Evolutionary conservation across 73 alveolate species (phyloP).

Genomic region (Durusdinium trenchii): DNA sequence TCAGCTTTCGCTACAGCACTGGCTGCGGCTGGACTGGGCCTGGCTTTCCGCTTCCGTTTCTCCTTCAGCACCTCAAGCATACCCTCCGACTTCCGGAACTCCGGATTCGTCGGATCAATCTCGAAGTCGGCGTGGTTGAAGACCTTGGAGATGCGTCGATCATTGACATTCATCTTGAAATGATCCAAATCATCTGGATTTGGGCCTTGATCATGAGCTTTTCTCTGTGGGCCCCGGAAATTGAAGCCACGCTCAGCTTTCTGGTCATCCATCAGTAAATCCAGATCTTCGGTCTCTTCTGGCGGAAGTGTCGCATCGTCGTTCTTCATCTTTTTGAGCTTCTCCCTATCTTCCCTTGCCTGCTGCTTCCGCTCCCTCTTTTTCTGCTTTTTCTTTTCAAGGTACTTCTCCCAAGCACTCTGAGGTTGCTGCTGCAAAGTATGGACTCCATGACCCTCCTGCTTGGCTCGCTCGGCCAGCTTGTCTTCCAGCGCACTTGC

Average conservation of each 20-base stretch:
- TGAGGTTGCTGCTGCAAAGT: conserved; percentile 67
- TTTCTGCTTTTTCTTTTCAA: conserved; percentile 69
- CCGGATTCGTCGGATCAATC: conserved; percentile 92
- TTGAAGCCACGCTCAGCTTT: conserved; percentile 50
- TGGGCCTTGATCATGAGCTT: conserved; percentile 60
- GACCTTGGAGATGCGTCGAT: conserved; percentile 82
- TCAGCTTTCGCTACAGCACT: too few species aligned
- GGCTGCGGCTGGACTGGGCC: background rate
- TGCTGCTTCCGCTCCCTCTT: conserved; percentile 43
- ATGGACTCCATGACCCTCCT: conserved; percentile 67
- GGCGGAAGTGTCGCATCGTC: background rate
- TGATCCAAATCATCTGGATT: conserved; percentile 9
- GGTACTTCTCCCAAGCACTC: conserved; percentile 86
- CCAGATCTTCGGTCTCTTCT: conserved; percentile 16
- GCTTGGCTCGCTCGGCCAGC: conserved; percentile 39
- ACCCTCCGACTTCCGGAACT: conserved; percentile 74
- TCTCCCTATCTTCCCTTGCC: conserved; percentile 64
- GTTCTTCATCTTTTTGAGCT: conserved; percentile 2
- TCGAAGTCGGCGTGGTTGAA: conserved; percentile 85
- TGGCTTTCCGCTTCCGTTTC: conserved; percentile 60
- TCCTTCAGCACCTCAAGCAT: conserved; percentile 71
- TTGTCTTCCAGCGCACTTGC: conserved; percentile 64
- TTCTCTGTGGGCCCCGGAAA: conserved; percentile 72
- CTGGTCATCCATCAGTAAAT: conserved; percentile 26
- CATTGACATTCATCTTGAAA: conserved; percentile 82